These are phyloP conservation scores for Ogataea sp. DNA, from an alignment of 805 yeast genomes.

Conservation along the genomic window DNA sequence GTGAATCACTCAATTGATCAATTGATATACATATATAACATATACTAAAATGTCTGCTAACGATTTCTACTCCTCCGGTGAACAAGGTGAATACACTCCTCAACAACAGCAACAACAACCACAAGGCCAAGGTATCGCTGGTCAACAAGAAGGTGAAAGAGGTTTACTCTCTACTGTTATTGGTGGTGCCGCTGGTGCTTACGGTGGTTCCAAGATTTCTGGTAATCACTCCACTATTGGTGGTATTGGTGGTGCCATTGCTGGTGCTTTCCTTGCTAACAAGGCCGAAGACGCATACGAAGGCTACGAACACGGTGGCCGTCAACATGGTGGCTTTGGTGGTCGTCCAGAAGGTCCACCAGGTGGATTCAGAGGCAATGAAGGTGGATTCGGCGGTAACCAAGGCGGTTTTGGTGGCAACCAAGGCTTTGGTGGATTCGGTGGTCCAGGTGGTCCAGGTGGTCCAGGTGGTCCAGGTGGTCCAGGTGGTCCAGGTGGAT, in stretches of 20 bases:
- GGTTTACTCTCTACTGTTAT: conserved; percentile 36
- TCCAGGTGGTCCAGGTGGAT: conserved; percentile 13
- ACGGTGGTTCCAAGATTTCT: conserved; percentile 38
- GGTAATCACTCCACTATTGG: conserved; percentile 35
- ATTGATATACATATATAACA: not conserved
- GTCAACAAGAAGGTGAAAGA: conserved; percentile 28
- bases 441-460: conserved; percentile 12
- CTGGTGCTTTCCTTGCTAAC: conserved; percentile 48
- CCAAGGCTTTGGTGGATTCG: conserved; percentile 9
- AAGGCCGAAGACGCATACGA: conserved; percentile 35
- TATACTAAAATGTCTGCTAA: conserved; percentile 44
- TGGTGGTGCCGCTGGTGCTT: conserved; percentile 50
- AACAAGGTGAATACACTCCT: conserved; percentile 27
- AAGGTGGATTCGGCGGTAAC: conserved; percentile 6
- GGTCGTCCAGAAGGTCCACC: conserved; percentile 5
- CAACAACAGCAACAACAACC: conserved; percentile 23
- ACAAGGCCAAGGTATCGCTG: conserved; percentile 16
- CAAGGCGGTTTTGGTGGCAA: conserved; percentile 7
- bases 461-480: conserved; percentile 6
- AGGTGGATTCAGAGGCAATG: not conserved
- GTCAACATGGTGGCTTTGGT: conserved; percentile 16
- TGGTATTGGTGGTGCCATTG: conserved; percentile 44
- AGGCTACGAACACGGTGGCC: conserved; percentile 9
- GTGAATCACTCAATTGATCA: too few species aligned
- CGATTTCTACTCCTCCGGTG: conserved; percentile 43